Evolutionary conservation across 352 stramenopile species (phyloP).

Genomic region (Globisporangium viniferum): DNA sequence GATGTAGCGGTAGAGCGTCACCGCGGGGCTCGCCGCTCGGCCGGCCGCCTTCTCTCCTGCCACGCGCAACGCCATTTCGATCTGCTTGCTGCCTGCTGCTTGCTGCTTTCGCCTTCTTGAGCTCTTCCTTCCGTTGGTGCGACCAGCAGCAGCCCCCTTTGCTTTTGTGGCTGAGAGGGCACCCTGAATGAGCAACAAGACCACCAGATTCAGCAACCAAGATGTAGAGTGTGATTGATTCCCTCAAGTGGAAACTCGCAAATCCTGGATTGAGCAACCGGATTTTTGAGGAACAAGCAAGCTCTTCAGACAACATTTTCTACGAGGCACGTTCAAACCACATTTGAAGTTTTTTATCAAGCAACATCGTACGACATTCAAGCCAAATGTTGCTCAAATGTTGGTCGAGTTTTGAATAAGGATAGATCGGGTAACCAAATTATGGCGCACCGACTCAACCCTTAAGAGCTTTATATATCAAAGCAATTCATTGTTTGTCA

Average conservation of each 20-base stretch:
- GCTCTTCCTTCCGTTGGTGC: constrained; percentile 2
- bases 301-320: not conserved
- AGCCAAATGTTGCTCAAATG: not conserved
- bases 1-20: constrained; percentile 88
- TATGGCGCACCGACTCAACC: too few species aligned
- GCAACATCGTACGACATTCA: not conserved
- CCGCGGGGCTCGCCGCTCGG: constrained; percentile 56
- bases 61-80: constrained; percentile 72
- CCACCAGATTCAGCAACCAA: not conserved
- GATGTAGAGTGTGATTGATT: not conserved
- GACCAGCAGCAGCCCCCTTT: not conserved
- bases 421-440: too few species aligned
- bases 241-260: not conserved
- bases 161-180: not conserved
- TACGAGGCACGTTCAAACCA: not conserved
- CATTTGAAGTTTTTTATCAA: not conserved
- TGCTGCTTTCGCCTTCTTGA: not conserved
- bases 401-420: not conserved
- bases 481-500: too few species aligned
- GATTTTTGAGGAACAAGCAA: not conserved
- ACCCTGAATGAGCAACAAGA: not conserved
- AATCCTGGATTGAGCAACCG: not conserved
- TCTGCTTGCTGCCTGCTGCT: constrained; percentile 5
- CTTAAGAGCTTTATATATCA: too few species aligned
- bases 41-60: constrained; percentile 63